Percentiles rank a stretch among this genome's conserved stretches.
Evolutionary conservation across 106 monocot genomes (phyloP).

Genomic region (Alisma plantagoaquatica): DNA sequence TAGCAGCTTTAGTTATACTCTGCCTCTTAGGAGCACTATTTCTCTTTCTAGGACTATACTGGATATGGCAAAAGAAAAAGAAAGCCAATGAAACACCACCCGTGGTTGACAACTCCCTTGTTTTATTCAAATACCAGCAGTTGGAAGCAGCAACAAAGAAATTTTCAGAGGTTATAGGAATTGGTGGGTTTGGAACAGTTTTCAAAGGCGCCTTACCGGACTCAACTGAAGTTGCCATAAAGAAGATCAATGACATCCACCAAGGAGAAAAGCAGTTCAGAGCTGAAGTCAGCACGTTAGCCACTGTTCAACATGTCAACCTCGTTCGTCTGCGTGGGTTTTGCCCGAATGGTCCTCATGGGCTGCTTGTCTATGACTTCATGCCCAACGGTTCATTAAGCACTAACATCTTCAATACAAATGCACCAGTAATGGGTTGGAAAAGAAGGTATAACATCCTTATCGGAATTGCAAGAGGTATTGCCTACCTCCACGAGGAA

Average conservation of each 20-base stretch:
- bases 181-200: constrained; percentile 49
- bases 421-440: constrained; percentile 3
- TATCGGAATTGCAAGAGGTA: constrained; percentile 28
- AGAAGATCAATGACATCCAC: no score
- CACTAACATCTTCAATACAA: constrained; percentile 20
- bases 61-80: no score
- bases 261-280: constrained; percentile 48
- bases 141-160: constrained; percentile 24
- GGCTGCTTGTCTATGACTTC: constrained; percentile 52
- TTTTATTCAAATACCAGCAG: constrained; percentile 41
- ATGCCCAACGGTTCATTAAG: constrained; percentile 41
- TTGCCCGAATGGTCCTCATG: constrained; percentile 37
- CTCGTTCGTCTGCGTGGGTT: constrained; percentile 53
- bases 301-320: constrained; percentile 49
- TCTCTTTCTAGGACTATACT: no score
- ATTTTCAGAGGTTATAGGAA: constrained; percentile 42
- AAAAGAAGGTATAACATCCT: constrained; percentile 18
- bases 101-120: constrained; percentile 15
- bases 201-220: constrained; percentile 35
- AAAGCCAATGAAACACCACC: no score
- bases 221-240: constrained; percentile 28
- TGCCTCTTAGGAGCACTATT: no score
- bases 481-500: constrained; percentile 56
- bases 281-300: constrained; percentile 50
- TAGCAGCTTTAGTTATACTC: no score